These are phyloP conservation scores for Bondarzewia mesenterica DNA, from an alignment of 1,284 basidiomycete genomes.

Conservation along the genomic window DNA sequence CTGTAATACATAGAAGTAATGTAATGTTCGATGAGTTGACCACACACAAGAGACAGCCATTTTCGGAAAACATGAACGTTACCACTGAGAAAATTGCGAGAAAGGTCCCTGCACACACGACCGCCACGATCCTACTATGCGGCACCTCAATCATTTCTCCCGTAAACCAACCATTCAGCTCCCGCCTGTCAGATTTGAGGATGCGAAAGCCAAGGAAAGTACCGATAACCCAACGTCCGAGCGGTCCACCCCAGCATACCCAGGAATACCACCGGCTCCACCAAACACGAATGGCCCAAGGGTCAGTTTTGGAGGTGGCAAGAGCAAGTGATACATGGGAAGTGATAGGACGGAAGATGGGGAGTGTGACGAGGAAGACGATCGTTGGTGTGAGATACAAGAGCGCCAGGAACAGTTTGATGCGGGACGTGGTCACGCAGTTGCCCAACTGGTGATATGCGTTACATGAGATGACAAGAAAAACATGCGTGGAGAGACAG, in stretches of 20 bases:
- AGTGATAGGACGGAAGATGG: conserved; percentile 24
- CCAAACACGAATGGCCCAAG: conserved; percentile 31
- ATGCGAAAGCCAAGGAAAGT: conserved; percentile 31
- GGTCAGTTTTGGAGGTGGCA: conserved; percentile 25
- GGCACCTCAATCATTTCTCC: conserved; percentile 30
- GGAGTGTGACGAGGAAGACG: conserved; percentile 25
- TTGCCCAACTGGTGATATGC: conserved; percentile 33
- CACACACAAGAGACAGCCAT: neutral
- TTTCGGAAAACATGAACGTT: conserved; percentile 10
- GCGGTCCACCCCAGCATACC: conserved; percentile 39
- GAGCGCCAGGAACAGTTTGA: conserved; percentile 35
- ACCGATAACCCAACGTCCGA: conserved; percentile 38
- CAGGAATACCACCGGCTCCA: conserved; percentile 44
- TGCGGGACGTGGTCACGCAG: conserved; percentile 34
- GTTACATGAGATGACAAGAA: conserved; percentile 1
- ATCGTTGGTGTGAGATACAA: conserved; percentile 28
- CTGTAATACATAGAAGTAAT: conserved; percentile 13
- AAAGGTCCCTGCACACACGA: conserved; percentile 22
- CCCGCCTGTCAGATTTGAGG: conserved; percentile 14
- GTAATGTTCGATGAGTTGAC: too few species aligned
- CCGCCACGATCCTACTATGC: conserved; percentile 26
- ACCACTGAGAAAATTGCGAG: conserved; percentile 34
- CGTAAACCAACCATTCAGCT: conserved; percentile 5
- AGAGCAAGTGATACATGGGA: conserved; percentile 27
- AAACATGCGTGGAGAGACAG: neutral